phyloP scores from a whole-genome alignment of 805 yeast species.

The Candida caryicola region DNA sequence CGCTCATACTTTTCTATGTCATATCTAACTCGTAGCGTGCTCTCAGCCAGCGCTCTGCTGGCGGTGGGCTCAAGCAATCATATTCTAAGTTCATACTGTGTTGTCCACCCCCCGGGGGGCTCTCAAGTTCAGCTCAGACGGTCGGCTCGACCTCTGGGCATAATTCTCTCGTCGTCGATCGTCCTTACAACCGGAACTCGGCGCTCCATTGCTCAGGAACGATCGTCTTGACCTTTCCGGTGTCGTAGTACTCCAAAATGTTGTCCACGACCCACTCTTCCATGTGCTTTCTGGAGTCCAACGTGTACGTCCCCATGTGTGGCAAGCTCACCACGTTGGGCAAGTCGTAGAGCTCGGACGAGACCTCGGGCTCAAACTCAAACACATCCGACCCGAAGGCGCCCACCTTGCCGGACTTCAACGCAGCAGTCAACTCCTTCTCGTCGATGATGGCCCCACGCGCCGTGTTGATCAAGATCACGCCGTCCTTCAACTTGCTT shows the following conservation, averaged over 20 bases:
- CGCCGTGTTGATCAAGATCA: conserved; percentile 77
- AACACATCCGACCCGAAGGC: conserved; percentile 74
- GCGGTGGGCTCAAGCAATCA: too few species aligned
- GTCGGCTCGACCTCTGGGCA: too few species aligned
- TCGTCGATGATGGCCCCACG: conserved; percentile 84
- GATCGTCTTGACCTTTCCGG: conserved; percentile 67
- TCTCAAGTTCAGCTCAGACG: too few species aligned
- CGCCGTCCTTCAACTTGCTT: conserved; percentile 73
- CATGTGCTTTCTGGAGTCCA: conserved; percentile 75
- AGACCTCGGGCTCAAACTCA: conserved; percentile 71
- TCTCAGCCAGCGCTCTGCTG: too few species aligned
- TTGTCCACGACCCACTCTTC: conserved; percentile 76
- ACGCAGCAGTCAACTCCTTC: conserved; percentile 49
- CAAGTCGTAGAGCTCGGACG: conserved; percentile 55
- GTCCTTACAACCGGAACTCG: conserved; percentile 16
- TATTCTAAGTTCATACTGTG: too few species aligned
- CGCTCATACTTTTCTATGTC: too few species aligned
- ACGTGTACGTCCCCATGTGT: conserved; percentile 83
- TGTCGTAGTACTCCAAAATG: conserved; percentile 51
- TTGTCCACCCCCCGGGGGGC: too few species aligned
- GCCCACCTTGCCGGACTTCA: conserved; percentile 63
- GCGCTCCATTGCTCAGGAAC: conserved; percentile 72
- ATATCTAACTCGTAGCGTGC: too few species aligned
- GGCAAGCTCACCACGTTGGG: conserved; percentile 79
- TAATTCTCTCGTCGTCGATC: too few species aligned